Base-by-base conservation (phyloP, 1,284 basidiomycete species). In the Fomitopsis pinicola region DNA sequence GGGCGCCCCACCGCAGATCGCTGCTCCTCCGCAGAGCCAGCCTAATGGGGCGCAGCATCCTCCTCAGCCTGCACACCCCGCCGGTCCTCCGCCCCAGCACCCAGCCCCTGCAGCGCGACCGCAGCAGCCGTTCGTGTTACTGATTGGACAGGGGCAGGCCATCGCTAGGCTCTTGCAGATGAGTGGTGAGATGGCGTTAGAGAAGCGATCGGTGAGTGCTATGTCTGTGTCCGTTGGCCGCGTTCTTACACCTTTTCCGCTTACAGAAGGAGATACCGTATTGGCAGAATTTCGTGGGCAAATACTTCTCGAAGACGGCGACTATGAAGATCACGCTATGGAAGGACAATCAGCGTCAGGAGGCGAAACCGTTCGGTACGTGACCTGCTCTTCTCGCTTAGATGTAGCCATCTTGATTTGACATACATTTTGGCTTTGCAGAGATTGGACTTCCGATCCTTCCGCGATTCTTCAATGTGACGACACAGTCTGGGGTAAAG, bases 381-480 rank as follows among this genome's bases (percentile, higher is more conserved):
- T 77, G 45, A 15, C 10, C 19, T 53, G 42, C 50, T 12, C 17
- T 15, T 14, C 5, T 48, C 36, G 5, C 52, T 54, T 54, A 54
- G 35, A 40, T 26, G 48, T 12, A n/a, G 52, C 17, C 19, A 38
- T 54, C 52, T 38, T 22, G 22, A 26, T 52, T 22, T 30, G 22
- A 52, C 46, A 4, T 12, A 52, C 46, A 1, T 12, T n/a, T 38
- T n/a, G 40, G 22, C 22, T 28, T n/a, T 45, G 36, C 71, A 92
- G 91, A 91, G 75, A 89, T 92, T 62, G 84, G 84, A 55, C 81
- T 85, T 52, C 85, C 87, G 28, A 89, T 92, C 61, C 77, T 92
- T 36, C 86, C 90, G n/a, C 85, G 89, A 42, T 91, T 92, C 74
- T 91, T 92, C 76, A 81, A 91, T 35, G 88, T 91, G 28, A 91